Percentiles rank a stretch among this genome's conserved stretches.
These are phyloP conservation scores for Trypanosoma theileri DNA, from an alignment of 208 protist species.

Conservation along the genomic window DNA sequence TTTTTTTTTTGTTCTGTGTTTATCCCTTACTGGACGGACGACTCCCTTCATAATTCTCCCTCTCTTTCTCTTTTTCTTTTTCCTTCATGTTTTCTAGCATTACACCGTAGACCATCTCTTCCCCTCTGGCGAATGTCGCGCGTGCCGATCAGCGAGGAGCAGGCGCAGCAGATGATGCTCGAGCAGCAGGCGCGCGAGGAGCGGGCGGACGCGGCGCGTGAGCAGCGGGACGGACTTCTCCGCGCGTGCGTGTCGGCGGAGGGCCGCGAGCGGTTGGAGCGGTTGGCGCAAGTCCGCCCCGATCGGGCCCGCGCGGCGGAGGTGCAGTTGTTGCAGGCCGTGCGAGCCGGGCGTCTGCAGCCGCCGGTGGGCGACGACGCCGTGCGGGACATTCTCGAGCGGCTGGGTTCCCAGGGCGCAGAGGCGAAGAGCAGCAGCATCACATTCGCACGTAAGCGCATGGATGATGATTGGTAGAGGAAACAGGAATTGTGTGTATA, in stretches of 20 bases:
- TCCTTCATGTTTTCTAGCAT: background rate
- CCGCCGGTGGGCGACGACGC: conserved; percentile 82
- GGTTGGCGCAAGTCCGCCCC: conserved; percentile 86
- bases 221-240: conserved; percentile 89
- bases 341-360: conserved; percentile 85
- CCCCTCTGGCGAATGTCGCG: conserved; percentile 22
- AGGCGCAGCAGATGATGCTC: conserved; percentile 88
- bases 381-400: conserved; percentile 75
- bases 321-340: conserved; percentile 88
- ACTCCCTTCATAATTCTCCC: background rate
- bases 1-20: background rate
- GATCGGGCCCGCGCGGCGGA: conserved; percentile 83
- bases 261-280: conserved; percentile 87
- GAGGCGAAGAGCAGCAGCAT: conserved; percentile 70
- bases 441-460: conserved; percentile 86
- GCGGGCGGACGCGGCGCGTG: conserved; percentile 58
- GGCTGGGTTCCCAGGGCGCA: conserved; percentile 53
- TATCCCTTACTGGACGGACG: too few relatives aligned
- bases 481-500: too few relatives aligned
- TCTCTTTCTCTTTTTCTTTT: conserved; percentile 27
- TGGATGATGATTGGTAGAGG: conserved; percentile 89
- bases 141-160: conserved; percentile 86
- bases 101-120: background rate
- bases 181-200: conserved; percentile 88
- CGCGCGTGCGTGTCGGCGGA: conserved; percentile 84